phyloP scores from a whole-genome alignment of 768 basidiomycete genomes.

The Mycena sanguinolenta region DNA sequence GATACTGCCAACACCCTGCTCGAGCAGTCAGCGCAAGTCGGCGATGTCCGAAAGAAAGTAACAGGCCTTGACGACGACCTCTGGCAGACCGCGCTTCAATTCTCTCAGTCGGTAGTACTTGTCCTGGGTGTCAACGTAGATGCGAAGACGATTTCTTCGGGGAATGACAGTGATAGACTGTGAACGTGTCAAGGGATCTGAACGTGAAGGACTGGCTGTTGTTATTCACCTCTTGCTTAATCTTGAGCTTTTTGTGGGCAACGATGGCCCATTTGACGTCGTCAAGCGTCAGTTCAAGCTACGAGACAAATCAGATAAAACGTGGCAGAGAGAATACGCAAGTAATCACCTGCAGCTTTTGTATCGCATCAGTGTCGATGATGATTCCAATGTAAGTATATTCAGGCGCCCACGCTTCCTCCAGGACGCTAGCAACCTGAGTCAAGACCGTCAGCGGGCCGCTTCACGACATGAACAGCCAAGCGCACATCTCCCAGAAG shows the following conservation, averaged over 20 bases:
- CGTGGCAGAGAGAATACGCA: not conserved
- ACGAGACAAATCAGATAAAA: not conserved
- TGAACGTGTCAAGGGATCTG: slow-evolving; percentile 19
- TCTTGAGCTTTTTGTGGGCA: slow-evolving; percentile 88
- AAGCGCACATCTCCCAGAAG: slow-evolving; percentile 87
- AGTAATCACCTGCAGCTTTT: slow-evolving; percentile 81
- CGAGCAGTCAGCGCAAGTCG: not conserved
- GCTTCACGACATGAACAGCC: not conserved
- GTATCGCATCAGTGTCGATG: slow-evolving; percentile 88
- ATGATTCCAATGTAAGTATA: slow-evolving; percentile 95
- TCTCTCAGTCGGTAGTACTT: slow-evolving; percentile 89
- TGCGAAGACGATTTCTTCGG: slow-evolving; percentile 79
- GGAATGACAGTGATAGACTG: slow-evolving; percentile 85
- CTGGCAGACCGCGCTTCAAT: slow-evolving; percentile 85
- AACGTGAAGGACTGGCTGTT: not conserved
- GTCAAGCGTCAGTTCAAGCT: slow-evolving; percentile 94
- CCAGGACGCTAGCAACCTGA: slow-evolving; percentile 91
- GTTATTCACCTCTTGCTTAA: slow-evolving; percentile 81
- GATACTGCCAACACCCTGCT: slow-evolving; percentile 86
- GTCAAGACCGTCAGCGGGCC: slow-evolving; percentile 7
- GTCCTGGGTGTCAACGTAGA: slow-evolving; percentile 83
- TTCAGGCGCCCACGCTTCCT: slow-evolving; percentile 95
- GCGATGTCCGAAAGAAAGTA: not conserved
- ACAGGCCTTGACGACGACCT: slow-evolving; percentile 90
- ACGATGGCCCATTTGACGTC: slow-evolving; percentile 95